Base-by-base conservation (phyloP, 2,329 filamentous ascomycete genomes). In the Colletotrichum plurivorum region DNA sequence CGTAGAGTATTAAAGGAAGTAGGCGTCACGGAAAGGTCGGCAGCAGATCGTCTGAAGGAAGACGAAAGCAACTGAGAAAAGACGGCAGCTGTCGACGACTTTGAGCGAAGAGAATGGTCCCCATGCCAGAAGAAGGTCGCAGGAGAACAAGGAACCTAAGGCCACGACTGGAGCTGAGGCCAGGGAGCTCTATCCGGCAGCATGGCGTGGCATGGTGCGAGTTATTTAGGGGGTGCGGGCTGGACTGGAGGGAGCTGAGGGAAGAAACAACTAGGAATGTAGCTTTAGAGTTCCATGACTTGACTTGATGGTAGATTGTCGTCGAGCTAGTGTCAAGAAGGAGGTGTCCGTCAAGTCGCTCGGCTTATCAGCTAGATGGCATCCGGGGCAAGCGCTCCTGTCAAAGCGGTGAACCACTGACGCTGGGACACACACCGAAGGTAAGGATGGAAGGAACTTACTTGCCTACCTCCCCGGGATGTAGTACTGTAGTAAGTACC, bases 61-160 rank as follows among this genome's bases (percentile, higher is more conserved):
- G 41, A 16, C 16, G 12, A 43, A 15, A 15, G 16, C 41, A n/a
- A n/a, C 16, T 43, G 41, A 15, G 41, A 43, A n/a, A 15, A n/a
- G 41, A 43, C 41, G 41, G 41, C 41, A 43, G 16, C 41, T 43
- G 16, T 43, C 41, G 41, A 43, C 41, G 41, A 43, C 41, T 15
- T 43, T 43, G 41, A n/a, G 15, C 16, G 51, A 22, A 49, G 56
- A 48, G 31, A 59, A 43, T 55, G 55, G 54, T 22, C 9, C 41
- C 54, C 43, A 49, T 27, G 61, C 51, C 49, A 49, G 48, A 60
- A 22, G 43, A 39, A 15, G 48, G 54, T 60, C 49, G 39, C 54
- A 56, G 25, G 59, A 53, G 27, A 57, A 41, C 60, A 64, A 64
- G 59, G 59, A 53, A 27, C 25, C 65, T 53, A 55, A 20, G 9